Conservation (phyloP, 768 basidiomycete species). For the Boletus reticuloceps region DNA sequence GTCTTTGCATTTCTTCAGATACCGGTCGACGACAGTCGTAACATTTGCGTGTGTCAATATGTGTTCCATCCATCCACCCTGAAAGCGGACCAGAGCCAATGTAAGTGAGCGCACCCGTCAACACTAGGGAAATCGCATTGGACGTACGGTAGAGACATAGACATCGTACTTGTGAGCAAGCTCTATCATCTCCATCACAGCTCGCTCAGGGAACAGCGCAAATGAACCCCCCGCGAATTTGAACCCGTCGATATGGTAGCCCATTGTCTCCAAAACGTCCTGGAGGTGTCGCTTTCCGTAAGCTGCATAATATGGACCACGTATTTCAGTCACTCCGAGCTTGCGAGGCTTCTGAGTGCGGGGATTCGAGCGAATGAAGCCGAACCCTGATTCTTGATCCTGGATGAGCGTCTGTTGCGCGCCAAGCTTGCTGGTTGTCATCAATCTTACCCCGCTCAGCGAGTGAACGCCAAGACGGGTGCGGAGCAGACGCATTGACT, state of each 20-base stretch:
- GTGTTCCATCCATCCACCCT: constrained; percentile 18
- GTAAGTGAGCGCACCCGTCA: neutral
- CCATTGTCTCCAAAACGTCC: constrained; percentile 41
- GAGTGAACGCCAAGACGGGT: neutral
- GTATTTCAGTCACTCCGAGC: constrained; percentile 42
- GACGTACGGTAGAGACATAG: constrained; percentile 44
- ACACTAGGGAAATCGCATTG: neutral
- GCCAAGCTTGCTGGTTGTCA: neutral
- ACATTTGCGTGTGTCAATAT: constrained; percentile 7
- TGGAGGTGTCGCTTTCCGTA: constrained; percentile 41
- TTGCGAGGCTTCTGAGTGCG: constrained; percentile 35
- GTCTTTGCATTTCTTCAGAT: constrained; percentile 13
- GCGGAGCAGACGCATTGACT: neutral
- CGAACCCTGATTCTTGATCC: constrained; percentile 10
- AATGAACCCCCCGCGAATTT: constrained; percentile 46
- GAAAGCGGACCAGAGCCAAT: neutral
- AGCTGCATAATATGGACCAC: constrained; percentile 44
- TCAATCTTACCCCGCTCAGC: neutral
- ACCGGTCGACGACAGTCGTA: constrained; percentile 8
- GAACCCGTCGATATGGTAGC: constrained; percentile 42
- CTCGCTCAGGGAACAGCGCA: constrained; percentile 40
- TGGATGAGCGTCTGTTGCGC: constrained; percentile 7
- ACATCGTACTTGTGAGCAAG: constrained; percentile 38
- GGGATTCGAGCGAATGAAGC: constrained; percentile 21
- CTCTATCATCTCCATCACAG: constrained; percentile 37